Percentiles rank a stretch among this genome's conserved stretches.
Evolutionary conservation across 345 rosid species (phyloP).

Genomic region (Eutrema yunnanense): DNA sequence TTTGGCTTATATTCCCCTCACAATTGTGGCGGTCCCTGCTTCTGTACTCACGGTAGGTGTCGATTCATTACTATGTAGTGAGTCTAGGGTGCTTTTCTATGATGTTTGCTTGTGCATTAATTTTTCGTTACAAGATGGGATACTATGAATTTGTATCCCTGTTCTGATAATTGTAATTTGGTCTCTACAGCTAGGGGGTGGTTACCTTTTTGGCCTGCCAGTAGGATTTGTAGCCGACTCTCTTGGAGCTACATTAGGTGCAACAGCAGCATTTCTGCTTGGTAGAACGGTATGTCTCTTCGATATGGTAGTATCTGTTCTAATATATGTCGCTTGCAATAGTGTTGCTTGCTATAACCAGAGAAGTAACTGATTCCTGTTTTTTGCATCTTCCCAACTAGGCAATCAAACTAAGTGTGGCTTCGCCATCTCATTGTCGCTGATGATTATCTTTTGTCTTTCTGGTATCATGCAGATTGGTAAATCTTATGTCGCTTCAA

Average conservation of each 20-base stretch:
- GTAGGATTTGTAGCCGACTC: constrained; percentile 97
- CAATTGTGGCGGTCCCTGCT: constrained; percentile 49
- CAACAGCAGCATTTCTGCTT: constrained; percentile 91
- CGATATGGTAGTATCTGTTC: not conserved
- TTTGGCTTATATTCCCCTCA: constrained; percentile 45
- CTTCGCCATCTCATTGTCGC: not conserved
- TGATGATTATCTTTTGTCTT: not conserved
- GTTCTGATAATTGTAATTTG: not conserved
- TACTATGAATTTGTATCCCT: not conserved
- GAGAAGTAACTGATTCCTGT: not conserved
- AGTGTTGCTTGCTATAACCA: not conserved
- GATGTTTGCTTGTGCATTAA: not conserved
- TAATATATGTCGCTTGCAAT: not conserved
- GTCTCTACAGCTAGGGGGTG: constrained; percentile 86
- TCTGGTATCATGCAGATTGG: constrained; percentile 40
- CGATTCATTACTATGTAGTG: not conserved
- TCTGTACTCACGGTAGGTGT: constrained; percentile 50
- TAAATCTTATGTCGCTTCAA: constrained; percentile 44
- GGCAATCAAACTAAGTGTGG: not conserved
- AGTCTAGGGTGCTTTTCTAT: not conserved
- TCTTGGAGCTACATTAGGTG: constrained; percentile 88
- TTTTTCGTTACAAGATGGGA: not conserved
- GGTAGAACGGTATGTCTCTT: constrained; percentile 73
- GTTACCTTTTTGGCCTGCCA: constrained; percentile 96
- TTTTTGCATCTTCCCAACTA: not conserved